These are phyloP conservation scores for Solanum boliviense DNA, from an alignment of 257 asterid species.

Conservation along the genomic window DNA sequence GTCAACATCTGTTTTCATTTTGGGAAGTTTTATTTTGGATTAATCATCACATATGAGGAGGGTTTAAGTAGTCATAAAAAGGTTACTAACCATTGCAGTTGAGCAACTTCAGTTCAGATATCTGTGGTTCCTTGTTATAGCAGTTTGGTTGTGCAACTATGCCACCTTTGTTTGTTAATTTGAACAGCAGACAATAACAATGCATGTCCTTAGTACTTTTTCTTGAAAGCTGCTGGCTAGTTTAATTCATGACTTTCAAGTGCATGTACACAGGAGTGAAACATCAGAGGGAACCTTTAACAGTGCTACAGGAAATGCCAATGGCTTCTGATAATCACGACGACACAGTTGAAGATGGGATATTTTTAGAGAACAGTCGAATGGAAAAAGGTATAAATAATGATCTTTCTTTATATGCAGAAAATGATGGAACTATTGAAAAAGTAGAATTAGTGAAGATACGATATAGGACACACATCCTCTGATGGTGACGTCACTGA, in stretches of 20 bases:
- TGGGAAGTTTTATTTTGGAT: neutral
- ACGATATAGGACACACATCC: neutral
- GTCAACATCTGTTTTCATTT: neutral
- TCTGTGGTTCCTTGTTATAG: neutral
- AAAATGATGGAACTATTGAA: neutral
- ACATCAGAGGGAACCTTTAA: neutral
- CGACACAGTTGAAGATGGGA: neutral
- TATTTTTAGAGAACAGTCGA: neutral
- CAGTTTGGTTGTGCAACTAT: neutral
- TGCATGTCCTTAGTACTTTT: neutral
- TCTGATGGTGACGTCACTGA: neutral
- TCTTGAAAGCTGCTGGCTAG: neutral
- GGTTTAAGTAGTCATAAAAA: neutral
- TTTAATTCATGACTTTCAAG: neutral
- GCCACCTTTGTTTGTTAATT: neutral
- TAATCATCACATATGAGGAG: neutral
- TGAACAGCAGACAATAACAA: neutral
- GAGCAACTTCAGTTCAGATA: neutral
- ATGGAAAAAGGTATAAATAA: neutral
- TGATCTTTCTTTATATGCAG: neutral
- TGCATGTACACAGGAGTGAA: neutral
- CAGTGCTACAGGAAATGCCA: neutral
- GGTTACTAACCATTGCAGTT: neutral
- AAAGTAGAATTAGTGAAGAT: neutral
- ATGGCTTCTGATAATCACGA: neutral